Evolutionary conservation across 768 basidiomycete species (phyloP).

Genomic region (Suillus hirtellus): DNA sequence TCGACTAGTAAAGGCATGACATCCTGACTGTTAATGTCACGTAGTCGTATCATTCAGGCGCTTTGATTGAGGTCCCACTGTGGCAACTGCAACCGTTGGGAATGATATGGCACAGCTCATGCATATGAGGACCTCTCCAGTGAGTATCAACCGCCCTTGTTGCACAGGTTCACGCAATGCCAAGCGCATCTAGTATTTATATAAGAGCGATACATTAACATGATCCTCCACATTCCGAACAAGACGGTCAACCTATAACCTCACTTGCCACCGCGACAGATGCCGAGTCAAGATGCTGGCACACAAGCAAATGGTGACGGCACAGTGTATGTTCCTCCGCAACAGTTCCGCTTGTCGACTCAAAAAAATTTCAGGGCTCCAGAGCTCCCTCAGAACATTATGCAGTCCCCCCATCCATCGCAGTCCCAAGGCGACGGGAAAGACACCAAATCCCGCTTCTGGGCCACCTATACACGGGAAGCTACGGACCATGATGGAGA

Average conservation of each 20-base stretch:
- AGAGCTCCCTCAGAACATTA: background rate
- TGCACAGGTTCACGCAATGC: background rate
- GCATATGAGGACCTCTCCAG: background rate
- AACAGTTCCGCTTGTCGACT: background rate
- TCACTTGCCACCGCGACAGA: background rate
- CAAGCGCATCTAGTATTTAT: background rate
- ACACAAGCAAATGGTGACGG: background rate
- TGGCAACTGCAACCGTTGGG: background rate
- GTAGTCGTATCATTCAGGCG: background rate
- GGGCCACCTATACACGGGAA: slow-evolving; percentile 17
- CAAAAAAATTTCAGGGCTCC: background rate
- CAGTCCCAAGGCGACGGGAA: background rate
- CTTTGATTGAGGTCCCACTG: background rate
- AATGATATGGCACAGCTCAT: background rate
- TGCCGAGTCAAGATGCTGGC: background rate
- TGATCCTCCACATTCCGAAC: background rate
- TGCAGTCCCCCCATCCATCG: background rate
- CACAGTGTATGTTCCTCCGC: background rate
- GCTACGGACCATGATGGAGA: slow-evolving; percentile 19
- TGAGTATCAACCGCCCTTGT: background rate
- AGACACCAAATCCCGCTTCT: slow-evolving; percentile 11
- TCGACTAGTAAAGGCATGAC: background rate
- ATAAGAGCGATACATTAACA: background rate
- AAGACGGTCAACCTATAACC: background rate
- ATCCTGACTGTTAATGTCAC: background rate